Evolutionary conservation across 139 green algal genomes (phyloP).

Genomic region (Chlorokybus atmophyticus): DNA sequence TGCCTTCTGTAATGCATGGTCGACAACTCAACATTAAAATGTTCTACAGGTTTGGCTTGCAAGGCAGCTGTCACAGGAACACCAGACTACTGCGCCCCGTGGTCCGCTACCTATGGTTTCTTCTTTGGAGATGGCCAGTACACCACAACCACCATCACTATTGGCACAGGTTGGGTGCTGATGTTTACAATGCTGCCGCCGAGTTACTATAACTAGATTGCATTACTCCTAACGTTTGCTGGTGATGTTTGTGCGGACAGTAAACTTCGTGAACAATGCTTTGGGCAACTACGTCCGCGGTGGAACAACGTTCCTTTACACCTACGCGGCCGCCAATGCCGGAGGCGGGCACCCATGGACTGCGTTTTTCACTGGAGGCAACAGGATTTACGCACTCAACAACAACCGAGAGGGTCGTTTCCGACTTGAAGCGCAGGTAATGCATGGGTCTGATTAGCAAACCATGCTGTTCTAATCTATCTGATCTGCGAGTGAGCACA

Average conservation of each 20-base stretch:
- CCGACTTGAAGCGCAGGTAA: conserved; percentile 17
- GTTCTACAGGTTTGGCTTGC: too few species aligned
- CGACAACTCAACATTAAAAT: too few species aligned
- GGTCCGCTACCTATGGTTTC: not conserved
- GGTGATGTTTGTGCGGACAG: too few species aligned
- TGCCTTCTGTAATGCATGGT: too few species aligned
- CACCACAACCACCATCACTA: not conserved
- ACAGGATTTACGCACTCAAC: conserved; percentile 19
- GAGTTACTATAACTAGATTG: too few species aligned
- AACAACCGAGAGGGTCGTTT: conserved; percentile 25
- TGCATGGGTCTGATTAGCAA: too few species aligned
- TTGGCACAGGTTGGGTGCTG: too few species aligned
- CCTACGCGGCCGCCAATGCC: not conserved
- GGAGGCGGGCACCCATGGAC: conserved; percentile 9
- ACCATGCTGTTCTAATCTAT: too few species aligned
- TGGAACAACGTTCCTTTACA: not conserved
- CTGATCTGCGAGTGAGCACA: too few species aligned
- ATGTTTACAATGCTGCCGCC: too few species aligned
- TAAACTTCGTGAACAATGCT: not conserved
- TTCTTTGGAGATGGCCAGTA: not conserved
- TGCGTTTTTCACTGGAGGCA: conserved; percentile 26
- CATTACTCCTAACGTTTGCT: too few species aligned
- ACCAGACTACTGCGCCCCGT: not conserved
- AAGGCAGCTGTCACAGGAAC: not conserved
- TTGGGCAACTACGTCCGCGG: not conserved